Percentiles rank a stretch among this genome's conserved stretches.
Evolutionary conservation across 352 stramenopile genomes (phyloP).

Genomic region (Sclerospora graminicola): DNA sequence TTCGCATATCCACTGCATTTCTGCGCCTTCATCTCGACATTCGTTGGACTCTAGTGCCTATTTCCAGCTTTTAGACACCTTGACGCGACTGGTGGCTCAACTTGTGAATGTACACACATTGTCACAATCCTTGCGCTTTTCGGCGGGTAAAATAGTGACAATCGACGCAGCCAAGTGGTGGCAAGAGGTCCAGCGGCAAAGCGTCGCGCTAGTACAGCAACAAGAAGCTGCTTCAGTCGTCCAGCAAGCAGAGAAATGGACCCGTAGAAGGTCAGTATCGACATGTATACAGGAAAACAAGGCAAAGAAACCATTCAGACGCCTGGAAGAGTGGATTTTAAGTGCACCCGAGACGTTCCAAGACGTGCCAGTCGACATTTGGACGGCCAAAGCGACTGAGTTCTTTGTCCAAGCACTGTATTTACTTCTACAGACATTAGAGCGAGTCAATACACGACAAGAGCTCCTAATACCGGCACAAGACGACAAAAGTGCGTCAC

Average conservation of each 20-base stretch:
- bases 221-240: background rate
- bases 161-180: slow-evolving; percentile 36
- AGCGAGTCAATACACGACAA: slow-evolving; percentile 6
- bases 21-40: too few species aligned
- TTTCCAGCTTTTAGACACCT: slow-evolving; percentile 17
- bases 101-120: slow-evolving; percentile 32
- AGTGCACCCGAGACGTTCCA: slow-evolving; percentile 2
- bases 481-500: background rate
- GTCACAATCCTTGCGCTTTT: slow-evolving; percentile 26
- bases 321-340: background rate
- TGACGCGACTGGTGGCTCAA: slow-evolving; percentile 22
- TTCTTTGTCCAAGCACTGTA: slow-evolving; percentile 16
- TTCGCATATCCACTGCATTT: too few species aligned
- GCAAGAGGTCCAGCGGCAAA: slow-evolving; percentile 27
- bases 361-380: slow-evolving; percentile 6
- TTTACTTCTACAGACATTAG: slow-evolving; percentile 13
- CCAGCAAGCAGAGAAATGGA: background rate
- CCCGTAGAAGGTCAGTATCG: too few species aligned
- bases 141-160: slow-evolving; percentile 12
- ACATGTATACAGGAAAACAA: too few species aligned
- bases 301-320: too few species aligned
- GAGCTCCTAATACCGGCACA: too few species aligned
- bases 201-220: slow-evolving; percentile 9
- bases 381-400: background rate
- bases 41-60: slow-evolving; percentile 7